Conservation (phyloP, 2,329 filamentous ascomycete genomes). For the Fusarium tuaranense region DNA sequence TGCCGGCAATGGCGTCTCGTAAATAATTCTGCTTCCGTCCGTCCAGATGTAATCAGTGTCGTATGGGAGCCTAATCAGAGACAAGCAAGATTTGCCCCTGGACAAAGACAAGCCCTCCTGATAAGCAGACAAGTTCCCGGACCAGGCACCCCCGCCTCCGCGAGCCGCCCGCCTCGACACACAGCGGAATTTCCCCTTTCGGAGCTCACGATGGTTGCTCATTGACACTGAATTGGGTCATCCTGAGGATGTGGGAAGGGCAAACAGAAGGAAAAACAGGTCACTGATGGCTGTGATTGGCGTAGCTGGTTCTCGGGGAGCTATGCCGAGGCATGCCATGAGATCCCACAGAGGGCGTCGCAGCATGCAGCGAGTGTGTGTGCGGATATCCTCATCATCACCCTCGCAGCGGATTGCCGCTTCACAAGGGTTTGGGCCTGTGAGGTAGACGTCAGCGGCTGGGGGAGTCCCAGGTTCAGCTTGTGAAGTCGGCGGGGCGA, state of each 20-base stretch:
- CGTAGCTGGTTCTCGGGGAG: neutral
- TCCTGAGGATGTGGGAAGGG: neutral
- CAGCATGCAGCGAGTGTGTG: constrained; percentile 8
- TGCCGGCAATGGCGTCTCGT: constrained; percentile 1
- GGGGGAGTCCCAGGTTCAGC: constrained; percentile 1
- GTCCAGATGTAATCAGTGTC: constrained; percentile 14
- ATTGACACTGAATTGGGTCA: neutral
- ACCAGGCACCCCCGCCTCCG: constrained; percentile 19
- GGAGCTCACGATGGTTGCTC: constrained; percentile 22
- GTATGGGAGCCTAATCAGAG: constrained; percentile 20
- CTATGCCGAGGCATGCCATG: constrained; percentile 2
- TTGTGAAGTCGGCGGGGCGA: constrained; percentile 16
- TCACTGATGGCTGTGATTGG: neutral
- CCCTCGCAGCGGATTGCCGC: constrained; percentile 12
- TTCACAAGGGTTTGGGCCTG: neutral
- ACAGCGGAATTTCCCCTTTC: constrained; percentile 11
- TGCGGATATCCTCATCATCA: constrained; percentile 19
- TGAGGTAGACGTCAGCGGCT: constrained; percentile 37
- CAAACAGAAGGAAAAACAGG: neutral
- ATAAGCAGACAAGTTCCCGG: constrained; percentile 24
- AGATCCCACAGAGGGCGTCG: constrained; percentile 11
- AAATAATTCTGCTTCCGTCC: constrained; percentile 27
- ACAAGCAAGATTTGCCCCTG: constrained; percentile 22
- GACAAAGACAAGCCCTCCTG: constrained; percentile 11
- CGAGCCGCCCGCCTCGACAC: neutral